Conservation (phyloP, 352 stramenopile genomes). For the Globisporangium abappressorium region DNA sequence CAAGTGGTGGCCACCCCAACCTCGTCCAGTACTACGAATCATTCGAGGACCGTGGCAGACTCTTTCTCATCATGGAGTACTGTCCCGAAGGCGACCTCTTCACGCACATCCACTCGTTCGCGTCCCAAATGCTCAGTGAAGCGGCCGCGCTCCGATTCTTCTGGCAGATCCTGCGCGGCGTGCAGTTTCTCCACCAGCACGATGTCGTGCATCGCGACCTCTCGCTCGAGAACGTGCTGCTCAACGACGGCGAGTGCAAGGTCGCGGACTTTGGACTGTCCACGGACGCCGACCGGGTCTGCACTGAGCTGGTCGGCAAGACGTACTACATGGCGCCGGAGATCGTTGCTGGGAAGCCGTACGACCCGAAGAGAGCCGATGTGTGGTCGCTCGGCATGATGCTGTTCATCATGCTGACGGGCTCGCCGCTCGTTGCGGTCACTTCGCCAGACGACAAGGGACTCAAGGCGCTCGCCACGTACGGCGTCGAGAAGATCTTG, state of each 20-base stretch:
- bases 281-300: neutral
- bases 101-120: conserved; percentile 7
- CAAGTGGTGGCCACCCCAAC: conserved; percentile 16
- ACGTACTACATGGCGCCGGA: conserved; percentile 2
- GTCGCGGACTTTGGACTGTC: conserved; percentile 40
- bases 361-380: conserved; percentile 46
- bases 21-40: conserved; percentile 20
- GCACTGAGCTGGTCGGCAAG: neutral
- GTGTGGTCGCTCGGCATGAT: conserved; percentile 69
- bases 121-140: conserved; percentile 13
- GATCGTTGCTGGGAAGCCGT: conserved; percentile 1
- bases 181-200: conserved; percentile 27
- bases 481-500: neutral
- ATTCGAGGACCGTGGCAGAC: conserved; percentile 16
- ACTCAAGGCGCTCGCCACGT: neutral
- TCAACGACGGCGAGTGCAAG: conserved; percentile 27
- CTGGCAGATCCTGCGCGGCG: conserved; percentile 24
- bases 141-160: conserved; percentile 16
- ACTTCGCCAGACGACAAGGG: neutral
- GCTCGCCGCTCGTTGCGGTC: conserved; percentile 34
- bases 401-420: conserved; percentile 71
- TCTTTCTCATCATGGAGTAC: conserved; percentile 39
- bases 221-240: conserved; percentile 33
- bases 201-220: conserved; percentile 33
- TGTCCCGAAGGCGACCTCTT: conserved; percentile 36